Evolutionary conservation across 2,329 filamentous ascomycete species (phyloP), one percentile per base, ranked within the genome.

Genomic region (Septoria linicola): DNA sequence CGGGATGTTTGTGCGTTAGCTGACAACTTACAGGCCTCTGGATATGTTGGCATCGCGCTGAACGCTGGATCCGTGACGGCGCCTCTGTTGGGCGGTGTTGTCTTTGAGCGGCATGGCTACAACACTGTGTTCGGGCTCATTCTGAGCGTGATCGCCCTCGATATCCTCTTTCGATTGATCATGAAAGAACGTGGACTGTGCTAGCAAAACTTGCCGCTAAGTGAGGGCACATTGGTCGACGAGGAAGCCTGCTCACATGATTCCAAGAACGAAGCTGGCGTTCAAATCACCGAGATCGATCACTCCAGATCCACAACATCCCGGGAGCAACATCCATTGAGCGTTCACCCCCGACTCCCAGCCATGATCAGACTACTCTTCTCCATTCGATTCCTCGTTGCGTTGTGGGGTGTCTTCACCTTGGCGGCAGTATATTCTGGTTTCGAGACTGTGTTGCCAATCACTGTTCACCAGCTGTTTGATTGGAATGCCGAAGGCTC

Each of bases 1-100:
- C 5, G 10, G 11, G 20, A 20, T 35, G 17, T 13, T 14, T 2
- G 10, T 36, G 3, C 14, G 21, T 11, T 39, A 7, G 20, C 49
- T 51, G 30, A 51, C 35, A 3, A 16, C 21, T 13, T 8, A 14
- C n/a, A 51, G 49, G 84, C 55, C 0, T 79, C 87, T 70, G 86
- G 86, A 2, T 87, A 80, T 61, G 76, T 87, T 0, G 76, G 75
- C 50, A 73, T 84, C 51, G 78, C 79, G 2, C 80, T 87, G 73
- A 82, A 78, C 14, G 52, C 82, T 3, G 84, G 79, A 0, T 74
- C 83, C 36, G 70, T 89, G 20, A 65, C 84, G 3, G 80, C 81
- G 0, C 86, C 86, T 0, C 68, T 86, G 8, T 70, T 89, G 2
- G 85, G 86, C 2, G 85, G 86, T 3, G 72, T 84, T 0, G 77